These are phyloP conservation scores for Gloeostereum incarnatum DNA, from an alignment of 768 basidiomycete species.

Conservation along the genomic window DNA sequence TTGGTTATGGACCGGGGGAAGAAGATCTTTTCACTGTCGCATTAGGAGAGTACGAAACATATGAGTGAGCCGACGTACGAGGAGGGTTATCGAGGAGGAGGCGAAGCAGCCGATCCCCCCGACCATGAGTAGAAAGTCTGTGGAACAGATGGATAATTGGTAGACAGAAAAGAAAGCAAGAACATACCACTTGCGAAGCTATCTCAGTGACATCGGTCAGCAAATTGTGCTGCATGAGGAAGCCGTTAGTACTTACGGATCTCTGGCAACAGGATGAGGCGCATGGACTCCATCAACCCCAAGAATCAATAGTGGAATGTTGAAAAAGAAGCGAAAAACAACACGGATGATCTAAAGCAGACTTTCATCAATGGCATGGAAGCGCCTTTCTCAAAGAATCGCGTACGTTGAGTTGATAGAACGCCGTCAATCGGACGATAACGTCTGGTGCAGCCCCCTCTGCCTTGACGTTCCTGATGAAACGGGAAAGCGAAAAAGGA, in stretches of 20 bases:
- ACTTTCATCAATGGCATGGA: background rate
- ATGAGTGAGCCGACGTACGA: constrained; percentile 35
- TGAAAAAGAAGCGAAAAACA: constrained; percentile 68
- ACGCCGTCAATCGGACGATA: constrained; percentile 63
- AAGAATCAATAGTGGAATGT: constrained; percentile 56
- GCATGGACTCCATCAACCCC: constrained; percentile 55
- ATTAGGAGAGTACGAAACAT: constrained; percentile 23
- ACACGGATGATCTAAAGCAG: constrained; percentile 52
- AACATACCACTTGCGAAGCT: constrained; percentile 49
- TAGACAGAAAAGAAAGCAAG: background rate
- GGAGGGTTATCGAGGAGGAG: constrained; percentile 72
- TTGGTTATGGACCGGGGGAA: constrained; percentile 66
- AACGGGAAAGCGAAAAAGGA: constrained; percentile 64
- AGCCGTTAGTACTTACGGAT: constrained; percentile 39
- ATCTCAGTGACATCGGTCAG: constrained; percentile 18
- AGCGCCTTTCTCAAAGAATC: constrained; percentile 2
- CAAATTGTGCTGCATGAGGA: constrained; percentile 2
- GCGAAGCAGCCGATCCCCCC: constrained; percentile 70
- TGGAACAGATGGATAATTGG: constrained; percentile 2
- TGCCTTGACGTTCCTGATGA: constrained; percentile 59
- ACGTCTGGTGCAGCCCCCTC: constrained; percentile 72
- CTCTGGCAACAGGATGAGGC: constrained; percentile 36
- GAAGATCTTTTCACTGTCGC: constrained; percentile 47
- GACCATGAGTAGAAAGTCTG: constrained; percentile 64
- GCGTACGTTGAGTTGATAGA: constrained; percentile 72